These are phyloP conservation scores for Pelagomonas calceolata DNA, from an alignment of 108 stramenopile genomes.

Conservation along the genomic window DNA sequence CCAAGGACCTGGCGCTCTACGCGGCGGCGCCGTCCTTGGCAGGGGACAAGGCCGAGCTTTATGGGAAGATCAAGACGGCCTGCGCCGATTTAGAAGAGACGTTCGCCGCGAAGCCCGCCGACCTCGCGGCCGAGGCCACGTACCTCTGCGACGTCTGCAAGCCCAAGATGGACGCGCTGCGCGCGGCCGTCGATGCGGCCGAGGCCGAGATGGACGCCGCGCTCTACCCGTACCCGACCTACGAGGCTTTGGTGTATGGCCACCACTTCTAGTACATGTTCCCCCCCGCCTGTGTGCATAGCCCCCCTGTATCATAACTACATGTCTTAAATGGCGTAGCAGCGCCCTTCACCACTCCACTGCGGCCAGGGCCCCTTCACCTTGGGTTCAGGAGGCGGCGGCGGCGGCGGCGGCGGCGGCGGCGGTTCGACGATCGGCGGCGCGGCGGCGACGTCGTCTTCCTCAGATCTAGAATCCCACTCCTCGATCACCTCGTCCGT, in stretches of 20 bases:
- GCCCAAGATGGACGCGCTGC: constrained; percentile 14
- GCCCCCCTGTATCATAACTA: no score
- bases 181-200: constrained; percentile 14
- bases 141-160: constrained; percentile 8
- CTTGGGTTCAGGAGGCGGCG: no score
- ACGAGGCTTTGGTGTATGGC: constrained; percentile 19
- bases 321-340: no score
- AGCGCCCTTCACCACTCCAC: no score
- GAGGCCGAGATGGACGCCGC: constrained; percentile 10
- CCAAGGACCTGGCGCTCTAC: constrained; percentile 15
- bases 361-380: no score
- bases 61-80: background rate
- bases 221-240: constrained; percentile 21
- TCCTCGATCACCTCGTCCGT: no score
- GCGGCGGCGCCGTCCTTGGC: background rate
- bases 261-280: background rate
- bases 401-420: no score
- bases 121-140: constrained; percentile 10
- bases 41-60: background rate
- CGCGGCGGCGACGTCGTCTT: no score
- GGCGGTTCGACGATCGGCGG: no score
- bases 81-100: constrained; percentile 1
- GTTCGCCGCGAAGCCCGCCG: constrained; percentile 6
- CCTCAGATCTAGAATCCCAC: no score
- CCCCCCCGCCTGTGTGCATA: background rate